A percentile compares a stretch with the other conserved stretches of the same genome.
phyloP scores from a whole-genome alignment of 2,329 filamentous ascomycete species.

The Pyrenophora seminiperda region DNA sequence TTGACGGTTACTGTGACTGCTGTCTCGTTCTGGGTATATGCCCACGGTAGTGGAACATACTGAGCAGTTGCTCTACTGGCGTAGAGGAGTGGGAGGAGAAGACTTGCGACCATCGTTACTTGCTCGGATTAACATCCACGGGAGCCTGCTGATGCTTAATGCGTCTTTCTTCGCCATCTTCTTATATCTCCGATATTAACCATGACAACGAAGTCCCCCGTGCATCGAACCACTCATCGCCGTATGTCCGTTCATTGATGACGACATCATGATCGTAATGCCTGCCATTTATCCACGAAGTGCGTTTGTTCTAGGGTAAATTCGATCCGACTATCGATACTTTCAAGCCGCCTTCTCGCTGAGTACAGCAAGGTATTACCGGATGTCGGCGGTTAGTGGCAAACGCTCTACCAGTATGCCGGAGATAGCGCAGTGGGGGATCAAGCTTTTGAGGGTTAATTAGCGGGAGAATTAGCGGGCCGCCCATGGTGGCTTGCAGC shows the following conservation, averaged over 20 bases:
- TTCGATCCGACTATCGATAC: neutral
- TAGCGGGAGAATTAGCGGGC: slow-evolving; percentile 1
- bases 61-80: slow-evolving; percentile 2
- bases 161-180: neutral
- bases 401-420: neutral
- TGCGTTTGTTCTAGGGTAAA: neutral
- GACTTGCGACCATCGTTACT: neutral
- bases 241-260: neutral
- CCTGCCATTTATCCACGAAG: neutral
- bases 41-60: slow-evolving; percentile 8
- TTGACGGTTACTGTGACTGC: slow-evolving; percentile 5
- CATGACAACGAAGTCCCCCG: neutral
- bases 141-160: neutral
- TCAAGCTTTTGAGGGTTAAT: slow-evolving; percentile 1
- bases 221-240: neutral
- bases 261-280: neutral
- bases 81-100: slow-evolving; percentile 4
- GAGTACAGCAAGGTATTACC: neutral
- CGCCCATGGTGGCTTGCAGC: neutral
- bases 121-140: neutral
- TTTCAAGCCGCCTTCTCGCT: neutral
- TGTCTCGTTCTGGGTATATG: slow-evolving; percentile 3
- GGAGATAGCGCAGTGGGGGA: neutral
- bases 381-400: neutral
- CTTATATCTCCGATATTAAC: neutral